These are phyloP conservation scores for Hypoxylon sp. DNA, from an alignment of 2,329 filamentous ascomycete species.

Conservation along the genomic window DNA sequence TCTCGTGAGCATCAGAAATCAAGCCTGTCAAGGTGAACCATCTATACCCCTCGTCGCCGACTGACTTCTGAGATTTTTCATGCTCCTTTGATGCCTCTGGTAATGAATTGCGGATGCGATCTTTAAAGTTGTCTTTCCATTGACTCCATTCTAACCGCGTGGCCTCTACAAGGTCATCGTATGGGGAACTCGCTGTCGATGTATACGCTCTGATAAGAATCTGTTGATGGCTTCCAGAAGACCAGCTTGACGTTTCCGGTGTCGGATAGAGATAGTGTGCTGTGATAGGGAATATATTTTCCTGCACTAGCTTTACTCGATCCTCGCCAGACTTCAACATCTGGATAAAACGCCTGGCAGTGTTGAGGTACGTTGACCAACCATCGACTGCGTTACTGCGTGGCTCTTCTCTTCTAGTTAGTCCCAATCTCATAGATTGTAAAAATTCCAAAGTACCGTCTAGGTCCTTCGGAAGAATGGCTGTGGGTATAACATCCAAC, in stretches of 20 bases:
- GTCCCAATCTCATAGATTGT: slow-evolving; percentile 76
- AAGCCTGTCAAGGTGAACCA: slow-evolving; percentile 73
- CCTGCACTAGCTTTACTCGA: slow-evolving; percentile 59
- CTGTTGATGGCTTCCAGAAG: slow-evolving; percentile 52
- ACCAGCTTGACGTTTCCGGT: slow-evolving; percentile 57
- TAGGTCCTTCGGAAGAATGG: slow-evolving; percentile 64
- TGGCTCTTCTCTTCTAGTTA: slow-evolving; percentile 81
- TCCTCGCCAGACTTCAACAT: slow-evolving; percentile 62
- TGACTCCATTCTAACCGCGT: slow-evolving; percentile 72
- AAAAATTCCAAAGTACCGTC: slow-evolving; percentile 73
- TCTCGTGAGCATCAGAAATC: slow-evolving; percentile 57
- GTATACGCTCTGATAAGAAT: slow-evolving; percentile 64
- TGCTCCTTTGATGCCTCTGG: slow-evolving; percentile 87
- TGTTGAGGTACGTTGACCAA: slow-evolving; percentile 81
- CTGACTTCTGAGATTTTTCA: slow-evolving; percentile 75
- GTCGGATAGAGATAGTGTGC: slow-evolving; percentile 66
- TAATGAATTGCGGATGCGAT: slow-evolving; percentile 78
- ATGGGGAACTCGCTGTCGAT: slow-evolving; percentile 58
- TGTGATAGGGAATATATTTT: slow-evolving; percentile 67
- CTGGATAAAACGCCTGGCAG: slow-evolving; percentile 67
- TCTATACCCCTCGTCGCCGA: slow-evolving; percentile 75
- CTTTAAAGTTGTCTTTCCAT: slow-evolving; percentile 72
- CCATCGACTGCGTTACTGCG: slow-evolving; percentile 75
- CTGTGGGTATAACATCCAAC: slow-evolving; percentile 68
- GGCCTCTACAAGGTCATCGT: slow-evolving; percentile 60